A percentile compares a stretch with the other conserved stretches of the same genome.
These are phyloP conservation scores for Colletotrichum scovillei DNA, from an alignment of 2,329 filamentous ascomycete genomes.

Conservation along the genomic window DNA sequence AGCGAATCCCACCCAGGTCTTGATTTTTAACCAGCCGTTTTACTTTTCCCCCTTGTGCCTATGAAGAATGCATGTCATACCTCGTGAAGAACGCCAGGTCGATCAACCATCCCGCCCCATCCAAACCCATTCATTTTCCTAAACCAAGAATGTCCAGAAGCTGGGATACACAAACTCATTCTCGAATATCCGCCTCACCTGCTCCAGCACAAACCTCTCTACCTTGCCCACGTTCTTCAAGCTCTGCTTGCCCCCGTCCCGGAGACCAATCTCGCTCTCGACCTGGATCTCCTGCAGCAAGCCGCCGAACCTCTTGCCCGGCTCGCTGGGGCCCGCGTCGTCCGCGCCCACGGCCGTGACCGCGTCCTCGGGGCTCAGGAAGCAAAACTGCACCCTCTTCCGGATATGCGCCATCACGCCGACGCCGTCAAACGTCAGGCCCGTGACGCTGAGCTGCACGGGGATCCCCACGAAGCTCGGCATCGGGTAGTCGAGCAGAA, in stretches of 20 bases:
- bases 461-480: slow-evolving; percentile 97
- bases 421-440: slow-evolving; percentile 93
- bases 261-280: slow-evolving; percentile 96
- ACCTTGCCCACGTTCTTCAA: slow-evolving; percentile 99
- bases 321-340: slow-evolving; percentile 44
- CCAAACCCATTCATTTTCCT: background rate
- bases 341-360: slow-evolving; percentile 73
- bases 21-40: background rate
- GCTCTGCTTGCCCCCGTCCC: slow-evolving; percentile 91
- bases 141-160: slow-evolving; percentile 95
- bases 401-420: slow-evolving; percentile 93
- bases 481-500: slow-evolving; percentile 97
- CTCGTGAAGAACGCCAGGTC: background rate
- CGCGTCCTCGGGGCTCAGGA: slow-evolving; percentile 91
- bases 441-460: slow-evolving; percentile 93
- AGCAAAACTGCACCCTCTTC: slow-evolving; percentile 91
- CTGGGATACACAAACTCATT: slow-evolving; percentile 99
- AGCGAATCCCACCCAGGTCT: background rate
- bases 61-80: slow-evolving; percentile 6
- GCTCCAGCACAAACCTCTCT: slow-evolving; percentile 95
- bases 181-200: slow-evolving; percentile 96
- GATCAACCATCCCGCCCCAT: background rate
- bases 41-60: background rate
- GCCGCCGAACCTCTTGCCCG: slow-evolving; percentile 68
- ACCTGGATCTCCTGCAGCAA: slow-evolving; percentile 93